Conservation (phyloP, 2,329 filamentous ascomycete species). For the Clarireedia hainanense region DNA sequence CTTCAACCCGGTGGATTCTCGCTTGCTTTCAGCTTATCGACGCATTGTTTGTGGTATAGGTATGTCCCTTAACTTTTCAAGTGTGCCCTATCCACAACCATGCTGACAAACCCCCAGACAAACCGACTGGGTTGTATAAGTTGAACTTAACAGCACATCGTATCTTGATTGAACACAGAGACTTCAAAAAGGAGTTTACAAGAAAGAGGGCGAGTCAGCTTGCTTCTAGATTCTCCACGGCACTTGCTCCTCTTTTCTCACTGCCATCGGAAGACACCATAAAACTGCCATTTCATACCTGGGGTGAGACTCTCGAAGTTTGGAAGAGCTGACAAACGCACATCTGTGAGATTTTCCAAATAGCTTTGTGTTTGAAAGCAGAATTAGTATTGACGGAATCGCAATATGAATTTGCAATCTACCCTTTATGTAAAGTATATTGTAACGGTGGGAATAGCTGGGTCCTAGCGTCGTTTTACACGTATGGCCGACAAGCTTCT, state of each 20-base stretch:
- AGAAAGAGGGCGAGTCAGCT: conserved; percentile 5
- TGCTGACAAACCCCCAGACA: conserved; percentile 4
- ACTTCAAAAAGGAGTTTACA: conserved; percentile 5
- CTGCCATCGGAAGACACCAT: background rate
- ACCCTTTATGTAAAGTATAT: conserved; percentile 1
- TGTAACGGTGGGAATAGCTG: background rate
- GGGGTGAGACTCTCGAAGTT: background rate
- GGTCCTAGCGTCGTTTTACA: conserved; percentile 7
- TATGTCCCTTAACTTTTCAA: background rate
- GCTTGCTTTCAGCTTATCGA: conserved; percentile 10
- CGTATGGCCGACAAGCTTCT: background rate
- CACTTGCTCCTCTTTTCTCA: conserved; percentile 10
- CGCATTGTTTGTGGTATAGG: conserved; percentile 5
- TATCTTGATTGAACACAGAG: background rate
- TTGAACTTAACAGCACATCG: conserved; percentile 14
- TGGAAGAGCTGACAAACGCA: conserved; percentile 9
- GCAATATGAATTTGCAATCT: conserved; percentile 12
- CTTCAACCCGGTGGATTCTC: background rate
- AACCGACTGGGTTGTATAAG: conserved; percentile 2
- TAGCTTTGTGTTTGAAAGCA: conserved; percentile 11
- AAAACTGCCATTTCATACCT: conserved; percentile 6
- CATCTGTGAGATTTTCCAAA: conserved; percentile 13
- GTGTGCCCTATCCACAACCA: background rate
- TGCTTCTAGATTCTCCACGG: background rate
- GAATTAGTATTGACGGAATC: conserved; percentile 8